Base-by-base conservation (phyloP, 768 basidiomycete species). In the Porpolomopsis calyptriformis region DNA sequence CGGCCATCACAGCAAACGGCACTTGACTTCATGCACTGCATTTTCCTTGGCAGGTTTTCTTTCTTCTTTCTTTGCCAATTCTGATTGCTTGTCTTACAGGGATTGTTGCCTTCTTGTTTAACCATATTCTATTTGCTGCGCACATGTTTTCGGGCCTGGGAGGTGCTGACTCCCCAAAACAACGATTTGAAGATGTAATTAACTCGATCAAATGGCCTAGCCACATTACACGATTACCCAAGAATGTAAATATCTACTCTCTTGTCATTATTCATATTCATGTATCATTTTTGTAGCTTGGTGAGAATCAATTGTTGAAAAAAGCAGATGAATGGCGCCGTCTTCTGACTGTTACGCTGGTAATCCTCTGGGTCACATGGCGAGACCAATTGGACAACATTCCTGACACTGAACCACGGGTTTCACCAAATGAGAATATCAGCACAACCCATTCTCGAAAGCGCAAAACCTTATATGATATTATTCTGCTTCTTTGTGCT, bases 301-400 rank as follows among this genome's bases (percentile, higher is more conserved):
- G 59, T 2, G 52, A 60, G 31, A 64, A 64, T 39, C 62, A 64
- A 40, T 61, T 57, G 0, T 47, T 64, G 1, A 57, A 62, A 35
- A 64, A 64, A 40, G 62, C 61, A 16, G 60, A 65, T 54, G 53
- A 65, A 44, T 65, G 62, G 64, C 50, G 54, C 0, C 46, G 50
- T 2, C 37, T 64, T 2, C 25, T 59, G 3, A 56, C 54, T 4
- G 48, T 64, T 35, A 39, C 53, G 1, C 62, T 57, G 1, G 40
- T 63, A 18, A 23, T 62, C 10, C 50, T 63, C 4, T 64, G 62
- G 61, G 49, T 36, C 14, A 12, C 49, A 4, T 63, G 59, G 61
- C 20, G 40, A 16, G 50, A 60, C 29, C 40, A 47, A 1, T 23
- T 47, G 24, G 57, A 62, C 37, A 27, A 46, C 5, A 60, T 60